A percentile compares a stretch with the other conserved stretches of the same genome.
Conservation (phyloP, 331 rosid genomes). For the Pyrus hybrid region DNA sequence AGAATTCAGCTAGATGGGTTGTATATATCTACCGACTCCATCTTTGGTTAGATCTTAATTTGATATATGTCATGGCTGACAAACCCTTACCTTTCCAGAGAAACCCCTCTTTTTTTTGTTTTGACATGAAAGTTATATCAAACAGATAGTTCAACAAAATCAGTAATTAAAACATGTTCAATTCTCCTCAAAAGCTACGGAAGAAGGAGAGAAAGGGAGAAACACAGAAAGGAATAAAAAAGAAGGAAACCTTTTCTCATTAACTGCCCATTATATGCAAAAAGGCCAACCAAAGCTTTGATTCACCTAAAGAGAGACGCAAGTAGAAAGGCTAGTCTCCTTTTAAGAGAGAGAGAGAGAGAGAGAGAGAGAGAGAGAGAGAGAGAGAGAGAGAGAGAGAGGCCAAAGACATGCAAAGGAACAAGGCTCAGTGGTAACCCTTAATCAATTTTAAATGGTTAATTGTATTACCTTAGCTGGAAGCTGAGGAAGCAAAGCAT, state of each 20-base stretch:
- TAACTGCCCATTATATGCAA: not conserved
- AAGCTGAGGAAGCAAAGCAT: constrained; percentile 71
- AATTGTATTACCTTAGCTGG: constrained; percentile 55
- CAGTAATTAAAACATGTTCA: not conserved
- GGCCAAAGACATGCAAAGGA: not conserved
- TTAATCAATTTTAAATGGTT: not conserved
- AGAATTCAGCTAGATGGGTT: not conserved
- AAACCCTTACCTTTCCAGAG: not conserved
- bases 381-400: not conserved
- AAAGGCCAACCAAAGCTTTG: not conserved
- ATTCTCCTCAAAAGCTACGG: not conserved
- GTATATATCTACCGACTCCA: not conserved
- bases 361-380: not conserved
- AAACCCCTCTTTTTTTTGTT: not conserved
- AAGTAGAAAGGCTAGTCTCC: not conserved
- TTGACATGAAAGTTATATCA: not conserved
- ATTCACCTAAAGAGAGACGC: not conserved
- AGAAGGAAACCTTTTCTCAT: not conserved
- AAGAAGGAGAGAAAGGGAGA: not conserved
- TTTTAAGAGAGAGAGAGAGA: not conserved
- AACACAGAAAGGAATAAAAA: not conserved
- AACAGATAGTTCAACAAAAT: not conserved
- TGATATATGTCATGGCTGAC: not conserved
- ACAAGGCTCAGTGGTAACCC: not conserved
- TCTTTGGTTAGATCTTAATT: not conserved